Percentiles rank a stretch among this genome's conserved stretches.
Evolutionary conservation across 2,329 filamentous ascomycete genomes (phyloP).

Genomic region (Aaosphaeria arxii): DNA sequence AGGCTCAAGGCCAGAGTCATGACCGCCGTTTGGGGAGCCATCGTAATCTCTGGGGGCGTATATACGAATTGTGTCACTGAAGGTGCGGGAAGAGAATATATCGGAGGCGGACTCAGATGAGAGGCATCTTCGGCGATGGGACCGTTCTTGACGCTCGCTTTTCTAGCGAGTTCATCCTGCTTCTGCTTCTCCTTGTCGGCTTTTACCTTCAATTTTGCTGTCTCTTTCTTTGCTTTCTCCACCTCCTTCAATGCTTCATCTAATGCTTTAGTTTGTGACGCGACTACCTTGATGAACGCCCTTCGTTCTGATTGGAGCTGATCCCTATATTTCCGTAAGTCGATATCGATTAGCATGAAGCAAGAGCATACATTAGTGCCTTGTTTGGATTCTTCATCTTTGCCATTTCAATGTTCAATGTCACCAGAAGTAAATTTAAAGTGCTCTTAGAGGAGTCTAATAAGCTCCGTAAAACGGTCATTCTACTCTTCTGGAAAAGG

Average conservation of each 20-base stretch:
- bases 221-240: constrained; percentile 6
- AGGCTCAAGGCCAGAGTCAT: constrained; percentile 4
- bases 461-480: constrained; percentile 1
- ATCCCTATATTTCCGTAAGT: neutral
- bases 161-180: neutral
- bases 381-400: constrained; percentile 1
- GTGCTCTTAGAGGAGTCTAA: constrained; percentile 3
- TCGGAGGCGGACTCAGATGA: neutral
- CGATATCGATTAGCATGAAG: neutral
- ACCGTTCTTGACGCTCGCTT: neutral
- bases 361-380: constrained; percentile 1
- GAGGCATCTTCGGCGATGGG: neutral
- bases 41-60: constrained; percentile 1
- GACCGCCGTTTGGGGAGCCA: neutral
- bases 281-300: constrained; percentile 5
- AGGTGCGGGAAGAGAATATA: neutral
- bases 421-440: constrained; percentile 2
- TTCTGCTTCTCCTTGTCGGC: constrained; percentile 2
- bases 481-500: constrained; percentile 6
- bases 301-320: constrained; percentile 5
- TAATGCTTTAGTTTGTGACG: constrained; percentile 3
- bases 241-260: constrained; percentile 6
- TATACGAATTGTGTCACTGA: constrained; percentile 4
- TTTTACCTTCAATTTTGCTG: constrained; percentile 3
- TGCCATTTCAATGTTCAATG: constrained; percentile 5